Base-by-base conservation (phyloP, 1,284 basidiomycete species). In the Agroathelia rolfsii region DNA sequence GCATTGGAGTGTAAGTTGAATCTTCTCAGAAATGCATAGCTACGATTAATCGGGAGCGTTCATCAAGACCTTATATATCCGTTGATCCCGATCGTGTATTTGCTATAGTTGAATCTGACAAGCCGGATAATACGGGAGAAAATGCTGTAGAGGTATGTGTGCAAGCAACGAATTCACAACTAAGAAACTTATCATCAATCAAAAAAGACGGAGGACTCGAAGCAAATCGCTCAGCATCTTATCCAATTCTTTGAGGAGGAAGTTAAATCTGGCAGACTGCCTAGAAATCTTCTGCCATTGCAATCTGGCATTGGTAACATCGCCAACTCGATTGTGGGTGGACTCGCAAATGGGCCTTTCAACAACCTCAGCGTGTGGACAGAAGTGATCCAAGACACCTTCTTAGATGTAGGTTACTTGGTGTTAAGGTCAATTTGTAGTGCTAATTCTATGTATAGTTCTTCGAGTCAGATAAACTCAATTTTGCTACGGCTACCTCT, bases 271-370 rank as follows among this genome's bases (percentile, higher is more conserved):
- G 63, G 62, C 0, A 56, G 68, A 6, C 45, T 71, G 2, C 68
- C 68, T 7, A 54, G 50, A 30, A 58, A 52, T 3, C 51, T 71
- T 6, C 54, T 69, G 0, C 68, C 68, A 0, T 52, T 69, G 1
- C 67, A 69, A 41, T 63, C 61, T 1, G 68, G 66, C 3, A 69
- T 71, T 20, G 66, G 68, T 2, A 69, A 69, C 38, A 64, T 69
- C 6, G 67, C 67, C 10, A 70, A 70, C 37, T 62, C 59, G 1
- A 67, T 69, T 36, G 68, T 70, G 33, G 66, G 65, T 3, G 66
- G 66, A 3, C 51, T 71, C 4, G 64, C 64, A 1, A 57, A 61
- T 0, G 64, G 62, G 1, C 64, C 64, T 2, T 70, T 69, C 38
- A 59, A 69, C 23, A 52, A 62, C 30, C 59, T 70, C 5, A 59